Percentiles rank a stretch among this genome's conserved stretches.
Conservation (phyloP, 257 asterid genomes). For the Solanum sejunctum region DNA sequence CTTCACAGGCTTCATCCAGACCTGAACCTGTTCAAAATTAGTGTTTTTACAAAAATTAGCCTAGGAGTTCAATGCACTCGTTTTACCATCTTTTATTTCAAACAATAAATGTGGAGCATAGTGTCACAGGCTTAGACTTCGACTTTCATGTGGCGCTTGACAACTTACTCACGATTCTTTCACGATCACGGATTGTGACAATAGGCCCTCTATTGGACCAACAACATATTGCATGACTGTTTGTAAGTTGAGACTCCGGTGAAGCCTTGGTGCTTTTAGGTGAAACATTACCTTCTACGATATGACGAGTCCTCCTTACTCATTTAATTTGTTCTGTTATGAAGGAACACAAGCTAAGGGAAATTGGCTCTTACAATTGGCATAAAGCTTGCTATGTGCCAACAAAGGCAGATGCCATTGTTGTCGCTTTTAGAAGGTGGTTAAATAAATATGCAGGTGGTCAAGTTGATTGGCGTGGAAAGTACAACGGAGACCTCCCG, state of each 20-base stretch:
- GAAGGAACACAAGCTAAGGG: constrained; percentile 48
- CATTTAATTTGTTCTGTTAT: neutral
- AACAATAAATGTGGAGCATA: neutral
- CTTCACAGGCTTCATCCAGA: neutral
- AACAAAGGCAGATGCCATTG: constrained; percentile 48
- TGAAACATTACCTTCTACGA: neutral
- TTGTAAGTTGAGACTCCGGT: neutral
- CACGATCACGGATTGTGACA: too few species aligned
- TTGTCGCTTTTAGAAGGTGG: constrained; percentile 57
- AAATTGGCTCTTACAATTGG: constrained; percentile 52
- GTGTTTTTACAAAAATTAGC: neutral
- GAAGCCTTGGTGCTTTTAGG: neutral
- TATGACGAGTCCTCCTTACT: neutral
- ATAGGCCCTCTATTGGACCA: neutral
- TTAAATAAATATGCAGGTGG: constrained; percentile 59
- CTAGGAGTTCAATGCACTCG: neutral
- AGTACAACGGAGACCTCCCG: constrained; percentile 35
- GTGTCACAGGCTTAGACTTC: too few species aligned
- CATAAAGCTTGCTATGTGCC: constrained; percentile 59
- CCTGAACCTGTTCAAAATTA: neutral
- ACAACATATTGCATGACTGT: neutral
- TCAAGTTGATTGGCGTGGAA: constrained; percentile 49
- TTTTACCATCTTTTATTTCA: neutral
- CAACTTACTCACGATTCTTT: too few species aligned
- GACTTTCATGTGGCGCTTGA: too few species aligned